Evolutionary conservation across 495 filamentous ascomycete genomes (phyloP), one percentile per base, ranked within the genome.

Genomic region (Penicillium silybi): DNA sequence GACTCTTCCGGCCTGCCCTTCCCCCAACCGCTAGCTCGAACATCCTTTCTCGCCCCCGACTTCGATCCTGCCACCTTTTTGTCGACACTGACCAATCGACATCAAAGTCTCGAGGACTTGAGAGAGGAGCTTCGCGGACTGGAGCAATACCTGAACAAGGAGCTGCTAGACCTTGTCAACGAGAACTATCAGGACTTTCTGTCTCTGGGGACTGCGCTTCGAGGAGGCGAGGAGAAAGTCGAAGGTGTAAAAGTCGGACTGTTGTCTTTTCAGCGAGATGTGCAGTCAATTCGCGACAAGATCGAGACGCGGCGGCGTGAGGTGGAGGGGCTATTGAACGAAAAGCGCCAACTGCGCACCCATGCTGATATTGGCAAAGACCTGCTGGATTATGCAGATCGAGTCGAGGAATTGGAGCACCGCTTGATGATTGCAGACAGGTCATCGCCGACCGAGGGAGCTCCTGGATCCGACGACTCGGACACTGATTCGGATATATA

Each of bases 61-160:
- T 99, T 99, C 72, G 81, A 86, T 55, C 87, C 95, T 16, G 80
- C 86, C 6, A 71, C 73, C 0, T 99, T 95, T 72, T 85, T 99
- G 34, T 88, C 89, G 6, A 85, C 85, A 4, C 76, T 97, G 0
- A 85, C 78, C 26, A 85, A 91, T 62, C 85, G 93, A 1, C 92
- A 97, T 64, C 93, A 98, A 65, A 96, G 90, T 2, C 88, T 99
- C 42, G 92, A 96, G 66, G 95, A 99, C 67, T 77, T 99, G 16
- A 88, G 92, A 15, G 67, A 84, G 23, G 95, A 99, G 58, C 77
- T 99, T 4, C 84, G 90, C 15, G 77, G 86, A 40, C 79, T 93
- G 20, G 84, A 82, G 50, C 80, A 86, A 54, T 75, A 83, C 16
- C 80, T 97, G 43, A 85, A 81, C 53, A 84, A 85, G 48, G 92